Base-by-base conservation (phyloP, 441 rosid genomes). In the Syzygium malaccense region DNA sequence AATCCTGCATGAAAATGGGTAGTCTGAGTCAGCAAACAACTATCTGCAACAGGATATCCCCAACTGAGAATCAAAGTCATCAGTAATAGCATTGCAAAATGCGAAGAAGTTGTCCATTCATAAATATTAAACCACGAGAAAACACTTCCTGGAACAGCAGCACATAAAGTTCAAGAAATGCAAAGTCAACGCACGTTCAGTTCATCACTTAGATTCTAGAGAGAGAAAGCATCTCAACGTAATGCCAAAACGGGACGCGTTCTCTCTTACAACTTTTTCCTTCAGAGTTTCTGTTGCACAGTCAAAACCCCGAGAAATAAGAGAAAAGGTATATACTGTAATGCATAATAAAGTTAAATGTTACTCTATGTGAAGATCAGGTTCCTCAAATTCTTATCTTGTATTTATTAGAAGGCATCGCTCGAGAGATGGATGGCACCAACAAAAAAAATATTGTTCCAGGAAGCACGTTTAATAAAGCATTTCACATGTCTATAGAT, bases 1-100 rank as follows among this genome's bases (percentile, higher is more conserved):
- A 55, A 54, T 92, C 95, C 96, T 95, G 90, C 83, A 75, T 75
- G 51, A 41, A 75, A 75, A 75, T 23, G 83, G 13, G 51, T 75
- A 41, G 51, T 37, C 23, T 33, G 28, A 41, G 83, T 75, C 83
- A 75, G 51, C 3, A 3, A 37, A 75, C 51, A 41, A 41, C 41
- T 19, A 75, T 75, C 48, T 15, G 15, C 51, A 41, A 75, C 83
- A 41, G 51, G 51, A 75, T n/a, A 75, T 41, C 10, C n/a, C 51
- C 17, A 0, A 37, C 51, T 75, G 83, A 41, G 83, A 75, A 75
- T 75, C 83, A 45, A 75, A 75, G 83, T 75, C 83, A 12, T 71
- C 51, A 71, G 17, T 75, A 41, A 41, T 75, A n/a, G 13, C 51
- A 23, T 41, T 41, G 83, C 25, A 23, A 23, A 75, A 75, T 41